Percentiles rank a stretch among this genome's conserved stretches.
These are phyloP conservation scores for Neoboletus magnificus DNA, from an alignment of 768 basidiomycete genomes.

Conservation along the genomic window DNA sequence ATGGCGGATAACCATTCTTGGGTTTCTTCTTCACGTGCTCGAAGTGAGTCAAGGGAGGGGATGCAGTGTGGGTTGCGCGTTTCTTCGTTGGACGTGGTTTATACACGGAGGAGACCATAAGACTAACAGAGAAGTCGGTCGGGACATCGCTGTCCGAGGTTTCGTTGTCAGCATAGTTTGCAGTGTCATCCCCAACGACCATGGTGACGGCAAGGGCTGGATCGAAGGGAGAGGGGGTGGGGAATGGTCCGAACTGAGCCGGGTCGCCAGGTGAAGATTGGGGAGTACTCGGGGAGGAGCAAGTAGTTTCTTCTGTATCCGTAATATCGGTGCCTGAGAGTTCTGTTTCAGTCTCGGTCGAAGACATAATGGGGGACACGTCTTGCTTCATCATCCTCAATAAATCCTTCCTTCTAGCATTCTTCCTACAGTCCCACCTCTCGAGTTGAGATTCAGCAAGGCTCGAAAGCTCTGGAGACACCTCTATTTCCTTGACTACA, in stretches of 20 bases:
- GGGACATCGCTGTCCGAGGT: conserved; percentile 2
- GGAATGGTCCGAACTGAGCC: neutral
- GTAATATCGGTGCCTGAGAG: conserved; percentile 35
- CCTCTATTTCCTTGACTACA: conserved; percentile 84
- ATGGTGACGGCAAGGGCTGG: conserved; percentile 39
- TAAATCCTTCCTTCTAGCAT: conserved; percentile 34
- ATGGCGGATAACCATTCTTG: conserved; percentile 25
- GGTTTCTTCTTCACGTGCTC: conserved; percentile 20
- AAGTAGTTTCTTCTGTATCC: conserved; percentile 35
- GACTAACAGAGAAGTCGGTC: conserved; percentile 40
- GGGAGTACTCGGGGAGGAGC: conserved; percentile 5
- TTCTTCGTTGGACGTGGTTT: conserved; percentile 67
- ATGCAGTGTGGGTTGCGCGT: conserved; percentile 32
- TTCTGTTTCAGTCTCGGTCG: conserved; percentile 41
- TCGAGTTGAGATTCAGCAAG: conserved; percentile 32
- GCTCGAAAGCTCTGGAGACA: conserved; percentile 50
- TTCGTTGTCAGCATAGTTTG: conserved; percentile 30
- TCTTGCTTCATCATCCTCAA: conserved; percentile 21
- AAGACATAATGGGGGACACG: conserved; percentile 32
- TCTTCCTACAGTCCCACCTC: conserved; percentile 38
- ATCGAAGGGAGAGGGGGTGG: conserved; percentile 25
- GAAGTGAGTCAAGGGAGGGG: conserved; percentile 11
- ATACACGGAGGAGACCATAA: conserved; percentile 70
- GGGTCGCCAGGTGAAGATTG: conserved; percentile 1
- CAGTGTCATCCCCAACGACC: conserved; percentile 42